Base-by-base conservation (phyloP, 306 rosid genomes). In the Potentilla sterilis region DNA sequence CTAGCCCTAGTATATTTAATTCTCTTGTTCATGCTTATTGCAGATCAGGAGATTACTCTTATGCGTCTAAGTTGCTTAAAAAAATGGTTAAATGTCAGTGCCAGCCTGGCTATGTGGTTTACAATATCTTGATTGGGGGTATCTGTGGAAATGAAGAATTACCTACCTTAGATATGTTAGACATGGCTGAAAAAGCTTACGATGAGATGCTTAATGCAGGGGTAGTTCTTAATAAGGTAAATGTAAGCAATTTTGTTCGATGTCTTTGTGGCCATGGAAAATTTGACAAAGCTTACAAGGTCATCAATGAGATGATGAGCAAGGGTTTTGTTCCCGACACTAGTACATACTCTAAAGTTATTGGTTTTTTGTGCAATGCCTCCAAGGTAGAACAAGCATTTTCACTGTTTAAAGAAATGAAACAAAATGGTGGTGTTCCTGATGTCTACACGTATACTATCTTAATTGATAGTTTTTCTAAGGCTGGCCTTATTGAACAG, bases 261-360 rank as follows among this genome's bases (percentile, higher is more conserved):
- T 87, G 96, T 85, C 96, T 92, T 73, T 92, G 96, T 82, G 87
- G 84, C 7, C 86, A 87, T 63, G 88, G 96, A 49, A 90, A 88
- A 77, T 92, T 81, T 83, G 96, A 92, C 80, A 85, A 85, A 67
- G 93, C 97, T n/a, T 87, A 87, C 80, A 87, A 84, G 78, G 84
- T 90, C 79, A 87, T 92, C 37, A 69, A 75, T n/a, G 96, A 92
- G 79, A 92, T 92, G 93, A 90, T 92, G 96, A 83, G 79, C 71
- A 92, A 86, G 81, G 97, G 97, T 77, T 92, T 92, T 34, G 48
- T 92, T 61, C 97, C 97, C 0, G 96, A 92, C 83, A 89, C 82
- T 57, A 87, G 87, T 84, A 90, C 97, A 13, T 92, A 92, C 73
- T 86, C 96, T 74, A 89, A 88, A 82, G 96, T 90, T 83, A 90